These are phyloP conservation scores for Dactylonectria macrodidyma DNA, from an alignment of 2,329 filamentous ascomycete genomes.

Conservation along the genomic window DNA sequence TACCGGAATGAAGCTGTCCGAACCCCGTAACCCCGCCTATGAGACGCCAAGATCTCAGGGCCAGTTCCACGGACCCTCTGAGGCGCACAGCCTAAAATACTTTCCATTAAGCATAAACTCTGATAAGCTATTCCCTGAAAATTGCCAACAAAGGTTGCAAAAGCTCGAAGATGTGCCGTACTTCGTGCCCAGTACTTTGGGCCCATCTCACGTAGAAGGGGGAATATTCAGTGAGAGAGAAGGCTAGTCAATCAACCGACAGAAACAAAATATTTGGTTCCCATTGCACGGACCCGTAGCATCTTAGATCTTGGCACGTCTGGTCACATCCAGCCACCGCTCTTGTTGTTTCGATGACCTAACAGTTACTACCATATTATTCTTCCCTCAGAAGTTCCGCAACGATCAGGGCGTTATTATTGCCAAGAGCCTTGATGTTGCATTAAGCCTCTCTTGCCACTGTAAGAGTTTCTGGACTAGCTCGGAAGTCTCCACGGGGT, in stretches of 20 bases:
- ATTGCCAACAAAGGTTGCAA: neutral
- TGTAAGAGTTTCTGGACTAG: neutral
- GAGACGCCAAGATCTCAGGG: slow-evolving; percentile 12
- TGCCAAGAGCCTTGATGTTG: slow-evolving; percentile 1
- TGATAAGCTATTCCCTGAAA: neutral
- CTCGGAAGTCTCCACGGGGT: neutral
- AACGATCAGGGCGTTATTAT: neutral
- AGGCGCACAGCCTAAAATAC: neutral
- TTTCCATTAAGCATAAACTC: neutral
- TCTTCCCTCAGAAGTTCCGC: neutral
- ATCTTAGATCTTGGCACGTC: neutral
- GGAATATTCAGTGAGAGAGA: neutral
- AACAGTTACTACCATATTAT: neutral
- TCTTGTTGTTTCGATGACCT: slow-evolving; percentile 1
- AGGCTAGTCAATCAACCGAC: neutral
- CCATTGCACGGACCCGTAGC: neutral
- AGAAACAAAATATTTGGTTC: neutral
- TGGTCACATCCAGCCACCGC: neutral
- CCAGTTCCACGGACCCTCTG: neutral
- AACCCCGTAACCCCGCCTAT: slow-evolving; percentile 16
- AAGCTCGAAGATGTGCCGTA: neutral
- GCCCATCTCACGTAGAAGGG: neutral
- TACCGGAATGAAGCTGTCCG: slow-evolving; percentile 23
- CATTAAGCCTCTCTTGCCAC: neutral
- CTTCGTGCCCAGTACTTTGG: neutral